Evolutionary conservation across 208 protist genomes (phyloP).

Genomic region (Leishmania lainsoni): DNA sequence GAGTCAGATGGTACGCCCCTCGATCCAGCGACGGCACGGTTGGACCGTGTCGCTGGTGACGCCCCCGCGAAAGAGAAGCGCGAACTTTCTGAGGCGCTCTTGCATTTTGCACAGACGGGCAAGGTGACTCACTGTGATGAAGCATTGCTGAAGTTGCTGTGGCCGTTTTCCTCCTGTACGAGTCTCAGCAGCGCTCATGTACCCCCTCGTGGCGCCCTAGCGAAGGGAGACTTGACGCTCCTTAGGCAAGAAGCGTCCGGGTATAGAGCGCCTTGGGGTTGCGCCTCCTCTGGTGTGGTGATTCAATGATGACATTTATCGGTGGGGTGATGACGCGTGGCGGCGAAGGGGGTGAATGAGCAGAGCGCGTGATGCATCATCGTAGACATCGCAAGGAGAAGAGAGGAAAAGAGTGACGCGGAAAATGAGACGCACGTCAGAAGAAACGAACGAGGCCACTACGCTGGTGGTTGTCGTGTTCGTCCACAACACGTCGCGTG

Average conservation of each 20-base stretch:
- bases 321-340: background rate
- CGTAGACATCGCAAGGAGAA: background rate
- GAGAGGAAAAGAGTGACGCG: background rate
- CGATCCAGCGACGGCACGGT: background rate
- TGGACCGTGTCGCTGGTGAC: background rate
- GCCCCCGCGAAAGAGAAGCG: background rate
- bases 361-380: background rate
- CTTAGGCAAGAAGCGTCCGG: background rate
- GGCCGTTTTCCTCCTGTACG: background rate
- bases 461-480: background rate
- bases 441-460: background rate
- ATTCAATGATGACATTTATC: background rate
- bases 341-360: background rate
- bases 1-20: slow-evolving; percentile 25
- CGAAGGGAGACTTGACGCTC: background rate
- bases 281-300: background rate
- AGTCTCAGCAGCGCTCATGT: too few species aligned
- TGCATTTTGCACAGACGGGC: background rate
- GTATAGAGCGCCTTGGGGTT: background rate
- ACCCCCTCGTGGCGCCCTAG: background rate
- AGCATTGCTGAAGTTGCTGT: background rate
- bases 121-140: background rate
- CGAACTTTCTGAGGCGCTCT: background rate
- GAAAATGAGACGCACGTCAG: background rate
- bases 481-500: background rate